Evolutionary conservation across 179 eudicot genomes (phyloP), one percentile per base, ranked within the genome.

Genomic region (Camellia oleifera): DNA sequence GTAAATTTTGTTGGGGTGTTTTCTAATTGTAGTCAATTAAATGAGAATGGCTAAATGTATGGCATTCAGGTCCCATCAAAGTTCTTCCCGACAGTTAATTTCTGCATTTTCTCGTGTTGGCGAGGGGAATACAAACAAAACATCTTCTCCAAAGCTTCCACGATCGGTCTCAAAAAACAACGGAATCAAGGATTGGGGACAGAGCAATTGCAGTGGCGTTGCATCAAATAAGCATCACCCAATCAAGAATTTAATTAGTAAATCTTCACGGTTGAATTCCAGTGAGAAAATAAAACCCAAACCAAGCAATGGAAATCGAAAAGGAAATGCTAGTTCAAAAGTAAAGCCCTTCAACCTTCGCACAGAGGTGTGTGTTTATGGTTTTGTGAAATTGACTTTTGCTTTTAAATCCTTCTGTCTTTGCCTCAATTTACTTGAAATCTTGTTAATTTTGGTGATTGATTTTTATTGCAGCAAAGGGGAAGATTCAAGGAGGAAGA

Each of bases 161-260:
- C 40, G 84, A 54, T 88, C 92, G 12, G 91, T 91, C 15, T 91
- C 91, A 67, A 91, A 82, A 80, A 61, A 82, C 77, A 83, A 82
- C 60, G 86, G 63, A 83, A 81, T 74, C 76, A 86, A 77, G 73
- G 73, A 77, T 40, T 72, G 85, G 87, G 80, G n/a, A 14, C 72
- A 58, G 23, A 77, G 67, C 53, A 78, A 74, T 60, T 58, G 26
- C 56, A 9, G 63, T 20, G 58, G 54, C 75, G 26, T 26, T 26
- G 26, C 26, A 26, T 26, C 26, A 26, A 26, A 26, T 72, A 84
- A 84, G 82, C 73, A 60, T 42, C 88, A 86, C 71, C 89, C 86
- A 6, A 80, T 85, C 2, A 89, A 82, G 79, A 81, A 72, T 72
- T 71, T 87, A 72, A 82, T 80, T 11, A 63, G 83, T n/a, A n/a